Percentiles rank a stretch among this genome's conserved stretches.
phyloP scores from a whole-genome alignment of 2,329 filamentous ascomycete genomes.

The Elsinoe necatrix region DNA sequence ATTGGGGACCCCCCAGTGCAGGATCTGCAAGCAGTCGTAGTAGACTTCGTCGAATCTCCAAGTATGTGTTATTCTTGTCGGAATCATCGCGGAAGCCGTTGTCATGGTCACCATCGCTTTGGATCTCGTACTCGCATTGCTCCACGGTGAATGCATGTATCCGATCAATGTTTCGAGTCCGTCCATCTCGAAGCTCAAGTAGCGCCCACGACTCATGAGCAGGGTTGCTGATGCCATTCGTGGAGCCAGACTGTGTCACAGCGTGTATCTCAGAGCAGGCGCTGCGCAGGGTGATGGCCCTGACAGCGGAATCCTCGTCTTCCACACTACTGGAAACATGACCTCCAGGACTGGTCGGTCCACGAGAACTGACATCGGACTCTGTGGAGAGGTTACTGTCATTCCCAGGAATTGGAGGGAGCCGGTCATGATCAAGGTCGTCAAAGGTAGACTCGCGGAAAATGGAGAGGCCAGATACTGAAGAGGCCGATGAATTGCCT shows the following conservation, averaged over 20 bases:
- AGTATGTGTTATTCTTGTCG: conserved; percentile 13
- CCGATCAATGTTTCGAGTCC: conserved; percentile 9
- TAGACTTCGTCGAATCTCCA: conserved; percentile 5
- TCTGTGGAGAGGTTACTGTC: conserved; percentile 10
- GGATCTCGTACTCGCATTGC: conserved; percentile 8
- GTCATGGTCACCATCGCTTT: background rate
- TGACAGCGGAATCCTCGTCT: background rate
- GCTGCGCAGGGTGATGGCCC: background rate
- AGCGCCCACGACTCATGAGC: conserved; percentile 7
- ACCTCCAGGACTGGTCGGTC: background rate
- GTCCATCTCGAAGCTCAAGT: background rate
- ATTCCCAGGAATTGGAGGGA: conserved; percentile 11
- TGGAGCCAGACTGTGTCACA: conserved; percentile 1
- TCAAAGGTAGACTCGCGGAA: conserved; percentile 33
- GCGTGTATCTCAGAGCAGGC: conserved; percentile 13
- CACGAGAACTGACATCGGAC: conserved; percentile 2
- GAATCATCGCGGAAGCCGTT: conserved; percentile 11
- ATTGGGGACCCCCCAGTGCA: conserved; percentile 5
- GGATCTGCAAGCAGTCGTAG: conserved; percentile 4
- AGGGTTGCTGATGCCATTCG: background rate
- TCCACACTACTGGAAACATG: background rate
- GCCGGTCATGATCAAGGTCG: conserved; percentile 1
- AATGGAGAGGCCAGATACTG: conserved; percentile 41
- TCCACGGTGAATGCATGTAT: conserved; percentile 11
- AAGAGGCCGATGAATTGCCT: conserved; percentile 39